A percentile compares a stretch with the other conserved stretches of the same genome.
Conservation (phyloP, 345 rosid genomes). For the Lepidium sativum region DNA sequence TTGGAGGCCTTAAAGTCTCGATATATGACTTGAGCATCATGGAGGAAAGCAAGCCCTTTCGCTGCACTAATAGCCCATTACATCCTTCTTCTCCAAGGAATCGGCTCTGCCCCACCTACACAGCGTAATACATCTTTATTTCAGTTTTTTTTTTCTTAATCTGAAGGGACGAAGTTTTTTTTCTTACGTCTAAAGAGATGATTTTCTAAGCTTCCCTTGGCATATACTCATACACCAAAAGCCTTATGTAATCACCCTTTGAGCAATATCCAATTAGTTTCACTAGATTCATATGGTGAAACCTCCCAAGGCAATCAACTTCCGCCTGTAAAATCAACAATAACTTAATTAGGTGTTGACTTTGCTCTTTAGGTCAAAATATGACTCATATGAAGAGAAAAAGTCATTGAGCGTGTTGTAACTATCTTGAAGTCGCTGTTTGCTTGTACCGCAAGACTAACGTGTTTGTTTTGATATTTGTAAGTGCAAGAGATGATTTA, state of each 20-base stretch:
- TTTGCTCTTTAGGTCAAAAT: neutral
- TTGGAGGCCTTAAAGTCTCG: conserved; percentile 92
- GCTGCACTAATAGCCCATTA: conserved; percentile 91
- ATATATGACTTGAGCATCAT: conserved; percentile 87
- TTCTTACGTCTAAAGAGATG: conserved; percentile 28
- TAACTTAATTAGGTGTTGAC: neutral
- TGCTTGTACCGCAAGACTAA: no score
- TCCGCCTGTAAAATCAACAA: conserved; percentile 48
- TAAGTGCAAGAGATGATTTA: no score
- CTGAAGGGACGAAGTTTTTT: neutral
- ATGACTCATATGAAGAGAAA: neutral
- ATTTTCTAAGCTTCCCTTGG: conserved; percentile 87
- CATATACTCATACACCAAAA: conserved; percentile 85
- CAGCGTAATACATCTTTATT: neutral
- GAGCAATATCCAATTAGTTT: conserved; percentile 79
- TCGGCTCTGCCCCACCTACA: conserved; percentile 76
- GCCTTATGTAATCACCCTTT: conserved; percentile 64
- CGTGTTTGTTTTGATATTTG: no score
- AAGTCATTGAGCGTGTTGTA: conserved; percentile 20
- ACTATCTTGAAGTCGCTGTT: no score
- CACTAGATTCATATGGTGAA: conserved; percentile 82
- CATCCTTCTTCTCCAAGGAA: conserved; percentile 77
- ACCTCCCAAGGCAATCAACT: conserved; percentile 76
- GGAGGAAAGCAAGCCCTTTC: conserved; percentile 85
- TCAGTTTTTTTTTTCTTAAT: neutral